Base-by-base conservation (phyloP, 106 monocot species). In the Dactylorhiza incarnata region DNA sequence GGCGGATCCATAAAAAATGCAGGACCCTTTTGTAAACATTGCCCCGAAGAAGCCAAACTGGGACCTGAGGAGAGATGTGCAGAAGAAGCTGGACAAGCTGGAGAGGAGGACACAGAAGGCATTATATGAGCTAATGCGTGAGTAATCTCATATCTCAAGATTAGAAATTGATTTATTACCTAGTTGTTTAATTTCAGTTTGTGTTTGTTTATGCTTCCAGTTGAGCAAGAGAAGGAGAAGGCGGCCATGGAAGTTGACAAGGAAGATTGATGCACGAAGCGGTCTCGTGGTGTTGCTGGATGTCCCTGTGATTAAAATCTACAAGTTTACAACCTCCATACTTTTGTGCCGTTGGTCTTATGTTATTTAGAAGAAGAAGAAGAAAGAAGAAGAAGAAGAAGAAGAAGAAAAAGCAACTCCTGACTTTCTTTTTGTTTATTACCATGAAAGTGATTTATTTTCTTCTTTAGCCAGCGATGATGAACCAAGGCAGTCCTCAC, bases 41-140 rank as follows among this genome's bases (percentile, higher is more conserved):
- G 99, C 99, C 45, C 99, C 99, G 63, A 99, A 92, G 86, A 99
- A 99, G 71, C 99, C 99, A n/a, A 94, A 99, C 75, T 99, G 99
- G 94, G 99, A 99, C 77, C 88, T 99, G 9, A 74, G 87, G 45
- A 84, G 99, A 71, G 94, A 94, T 74, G 91, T 99, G 75, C 94
- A 99, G 71, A 94, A 94, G 82, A 94, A 74, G 80, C 91, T 99
- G 14, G 94, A 99, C 72, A 99, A 99, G 71, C 94, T 99, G 23
- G 94, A 99, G 63, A 92, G 82, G 78, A 91, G 99, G 74, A 99
- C 99, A 17, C 87, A 88, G 84, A 99, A 92, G 84, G 91, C 99
- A 22, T 53, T 99, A 70, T 88, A 86, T 69, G 78, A 91, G 77
- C 77, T 94, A 45, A 85, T 84, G 76, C 75, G 97, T 97, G 59